Conservation (phyloP, 805 yeast species). For the Maudiozyma barnettii region DNA sequence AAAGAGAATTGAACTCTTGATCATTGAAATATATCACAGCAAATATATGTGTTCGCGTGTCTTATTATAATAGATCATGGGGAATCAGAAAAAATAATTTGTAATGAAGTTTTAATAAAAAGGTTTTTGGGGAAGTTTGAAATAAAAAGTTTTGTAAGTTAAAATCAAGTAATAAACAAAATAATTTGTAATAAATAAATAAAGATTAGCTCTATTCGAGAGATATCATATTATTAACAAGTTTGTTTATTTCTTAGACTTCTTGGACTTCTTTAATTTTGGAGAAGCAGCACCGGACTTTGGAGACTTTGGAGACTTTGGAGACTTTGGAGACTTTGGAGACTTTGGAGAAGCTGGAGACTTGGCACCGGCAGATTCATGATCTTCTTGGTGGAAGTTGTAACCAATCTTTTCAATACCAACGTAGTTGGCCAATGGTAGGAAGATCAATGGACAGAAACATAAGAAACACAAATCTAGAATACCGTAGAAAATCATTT, state of each 20-base stretch:
- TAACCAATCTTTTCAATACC: conserved; percentile 20
- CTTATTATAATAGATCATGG: background rate
- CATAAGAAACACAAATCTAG: conserved; percentile 41
- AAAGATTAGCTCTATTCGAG: background rate
- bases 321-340: conserved; percentile 7
- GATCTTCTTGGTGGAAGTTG: conserved; percentile 1
- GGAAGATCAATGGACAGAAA: conserved; percentile 17
- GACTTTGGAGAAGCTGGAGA: conserved; percentile 1
- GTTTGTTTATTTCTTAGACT: conserved; percentile 6
- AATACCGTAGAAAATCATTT: conserved; percentile 50
- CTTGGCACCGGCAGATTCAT: conserved; percentile 5
- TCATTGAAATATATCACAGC: background rate
- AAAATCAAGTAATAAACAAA: background rate
- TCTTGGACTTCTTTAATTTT: conserved; percentile 11
- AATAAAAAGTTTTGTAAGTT: background rate
- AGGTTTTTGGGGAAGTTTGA: background rate
- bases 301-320: conserved; percentile 7
- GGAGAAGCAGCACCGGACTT: conserved; percentile 5
- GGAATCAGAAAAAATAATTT: background rate
- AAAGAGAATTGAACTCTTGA: background rate
- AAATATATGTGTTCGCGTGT: background rate
- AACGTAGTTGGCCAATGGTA: conserved; percentile 15
- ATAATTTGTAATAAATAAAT: background rate
- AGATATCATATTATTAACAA: background rate
- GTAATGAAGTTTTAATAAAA: background rate